Evolutionary conservation across 192 early-diverging fungal species (phyloP).

Genomic region (Paraglomus occultum): DNA sequence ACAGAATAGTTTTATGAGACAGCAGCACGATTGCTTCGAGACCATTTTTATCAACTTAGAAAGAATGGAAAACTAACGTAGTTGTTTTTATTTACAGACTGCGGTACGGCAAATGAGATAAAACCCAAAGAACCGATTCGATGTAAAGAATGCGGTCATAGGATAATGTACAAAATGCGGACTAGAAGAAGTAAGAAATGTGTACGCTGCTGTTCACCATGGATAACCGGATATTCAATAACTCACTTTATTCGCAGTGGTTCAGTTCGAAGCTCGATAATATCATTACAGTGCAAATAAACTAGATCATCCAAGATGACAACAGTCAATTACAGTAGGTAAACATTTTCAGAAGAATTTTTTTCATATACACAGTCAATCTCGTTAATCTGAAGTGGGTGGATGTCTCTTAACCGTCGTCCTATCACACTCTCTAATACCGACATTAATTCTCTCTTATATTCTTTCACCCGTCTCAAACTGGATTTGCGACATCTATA

Average conservation of each 20-base stretch:
- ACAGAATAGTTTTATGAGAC: no score
- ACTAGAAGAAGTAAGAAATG: conserved; percentile 90
- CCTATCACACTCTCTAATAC: no score
- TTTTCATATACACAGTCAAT: no score
- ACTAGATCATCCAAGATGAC: neutral
- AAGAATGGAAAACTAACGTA: conserved; percentile 34
- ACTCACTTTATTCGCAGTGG: conserved; percentile 58
- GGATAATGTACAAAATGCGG: conserved; percentile 98
- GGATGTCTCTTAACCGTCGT: no score
- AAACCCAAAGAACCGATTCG: conserved; percentile 95
- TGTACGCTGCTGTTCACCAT: neutral
- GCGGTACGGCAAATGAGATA: conserved; percentile 86
- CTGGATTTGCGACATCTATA: no score
- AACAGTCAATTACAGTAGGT: no score
- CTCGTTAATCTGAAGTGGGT: no score
- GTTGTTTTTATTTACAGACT: conserved; percentile 55
- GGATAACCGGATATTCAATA: conserved; percentile 8
- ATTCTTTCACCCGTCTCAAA: no score
- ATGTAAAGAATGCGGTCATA: conserved; percentile 93
- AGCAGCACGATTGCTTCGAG: conserved; percentile 36
- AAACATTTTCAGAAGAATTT: no score
- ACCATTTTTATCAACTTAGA: conserved; percentile 29
- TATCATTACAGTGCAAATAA: conserved; percentile 16
- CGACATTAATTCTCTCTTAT: no score
- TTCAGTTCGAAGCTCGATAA: conserved; percentile 98